These are phyloP conservation scores for Penicillium sp. DNA, from an alignment of 2,329 filamentous ascomycete genomes.

Conservation along the genomic window DNA sequence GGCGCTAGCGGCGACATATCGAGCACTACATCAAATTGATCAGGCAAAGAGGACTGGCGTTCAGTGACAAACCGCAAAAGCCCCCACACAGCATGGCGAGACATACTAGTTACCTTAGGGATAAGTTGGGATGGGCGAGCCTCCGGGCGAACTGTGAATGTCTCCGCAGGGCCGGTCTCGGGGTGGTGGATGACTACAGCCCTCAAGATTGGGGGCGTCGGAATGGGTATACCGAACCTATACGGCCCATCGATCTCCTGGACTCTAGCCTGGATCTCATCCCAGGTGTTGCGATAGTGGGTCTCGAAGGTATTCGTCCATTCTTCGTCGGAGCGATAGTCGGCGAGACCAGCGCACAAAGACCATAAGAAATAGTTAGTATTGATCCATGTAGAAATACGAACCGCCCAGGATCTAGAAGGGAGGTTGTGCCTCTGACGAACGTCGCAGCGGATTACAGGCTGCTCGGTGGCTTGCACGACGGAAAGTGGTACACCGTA, in stretches of 20 bases:
- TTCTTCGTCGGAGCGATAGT: background rate
- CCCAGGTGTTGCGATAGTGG: background rate
- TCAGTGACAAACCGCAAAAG: background rate
- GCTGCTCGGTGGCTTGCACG: background rate
- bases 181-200: background rate
- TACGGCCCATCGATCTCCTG: background rate
- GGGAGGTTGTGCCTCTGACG: background rate
- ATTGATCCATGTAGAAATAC: constrained; percentile 2
- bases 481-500: background rate
- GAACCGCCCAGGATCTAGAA: background rate
- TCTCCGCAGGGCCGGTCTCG: background rate
- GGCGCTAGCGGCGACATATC: background rate
- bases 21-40: background rate
- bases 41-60: background rate
- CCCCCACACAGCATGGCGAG: background rate
- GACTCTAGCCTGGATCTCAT: background rate
- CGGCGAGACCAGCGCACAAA: background rate
- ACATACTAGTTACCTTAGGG: background rate
- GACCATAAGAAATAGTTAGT: constrained; percentile 6
- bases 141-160: background rate
- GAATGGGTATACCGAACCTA: background rate
- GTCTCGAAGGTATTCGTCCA: background rate
- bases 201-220: background rate
- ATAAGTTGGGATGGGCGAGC: background rate
- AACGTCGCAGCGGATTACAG: background rate